Conservation (phyloP, 257 asterid species). For the Solanum rostratum region DNA sequence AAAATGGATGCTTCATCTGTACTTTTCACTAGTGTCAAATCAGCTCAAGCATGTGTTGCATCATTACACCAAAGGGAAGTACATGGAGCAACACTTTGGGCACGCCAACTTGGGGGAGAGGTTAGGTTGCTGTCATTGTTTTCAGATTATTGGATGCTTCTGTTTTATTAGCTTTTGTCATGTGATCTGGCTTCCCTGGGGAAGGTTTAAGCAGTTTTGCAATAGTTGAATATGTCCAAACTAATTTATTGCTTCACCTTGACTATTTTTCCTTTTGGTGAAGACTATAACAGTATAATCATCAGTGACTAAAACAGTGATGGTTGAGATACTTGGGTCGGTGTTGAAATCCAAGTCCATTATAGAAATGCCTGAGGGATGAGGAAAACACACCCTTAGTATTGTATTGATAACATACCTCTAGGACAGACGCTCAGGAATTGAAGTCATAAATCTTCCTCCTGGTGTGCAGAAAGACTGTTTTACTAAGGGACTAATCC, state of each 20-base stretch:
- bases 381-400: not conserved
- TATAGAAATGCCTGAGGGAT: not conserved
- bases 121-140: constrained; percentile 20
- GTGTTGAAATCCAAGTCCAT: not conserved
- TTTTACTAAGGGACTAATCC: not conserved
- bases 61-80: constrained; percentile 73
- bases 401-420: not conserved
- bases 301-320: not conserved
- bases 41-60: constrained; percentile 86
- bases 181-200: not conserved
- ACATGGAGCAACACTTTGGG: constrained; percentile 74
- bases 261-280: not conserved
- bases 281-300: not conserved
- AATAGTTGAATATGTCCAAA: not conserved
- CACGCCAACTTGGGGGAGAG: constrained; percentile 99
- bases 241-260: not conserved
- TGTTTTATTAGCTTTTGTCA: not conserved
- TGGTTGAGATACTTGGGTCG: not conserved
- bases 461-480: not conserved
- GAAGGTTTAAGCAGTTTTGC: not conserved
- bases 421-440: not conserved
- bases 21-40: constrained; percentile 71
- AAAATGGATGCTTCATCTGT: constrained; percentile 63
- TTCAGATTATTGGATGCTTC: not conserved
- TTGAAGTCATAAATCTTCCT: not conserved